A percentile compares a stretch with the other conserved stretches of the same genome.
Evolutionary conservation across 495 filamentous ascomycete genomes (phyloP).

Genomic region (Talaromyces trachyspermus): DNA sequence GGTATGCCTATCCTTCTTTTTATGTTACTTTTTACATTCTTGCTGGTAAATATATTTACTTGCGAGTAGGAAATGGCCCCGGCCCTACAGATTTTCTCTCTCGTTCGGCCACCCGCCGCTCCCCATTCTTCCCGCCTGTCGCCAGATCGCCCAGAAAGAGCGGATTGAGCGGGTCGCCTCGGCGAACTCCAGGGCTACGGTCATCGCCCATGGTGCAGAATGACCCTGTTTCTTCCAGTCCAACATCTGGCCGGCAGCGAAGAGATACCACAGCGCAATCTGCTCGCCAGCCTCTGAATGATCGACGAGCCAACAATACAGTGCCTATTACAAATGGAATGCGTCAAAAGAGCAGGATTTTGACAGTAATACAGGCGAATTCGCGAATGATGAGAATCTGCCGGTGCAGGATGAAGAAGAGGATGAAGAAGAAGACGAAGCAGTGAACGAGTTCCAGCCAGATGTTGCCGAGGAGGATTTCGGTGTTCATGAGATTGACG

Average conservation of each 20-base stretch:
- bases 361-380: constrained; percentile 16
- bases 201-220: constrained; percentile 33
- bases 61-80: constrained; percentile 29
- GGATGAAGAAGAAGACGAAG: constrained; percentile 26
- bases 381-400: constrained; percentile 31
- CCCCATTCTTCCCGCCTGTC: constrained; percentile 25
- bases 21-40: not conserved
- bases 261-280: not conserved
- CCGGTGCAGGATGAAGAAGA: constrained; percentile 19
- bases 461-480: constrained; percentile 23
- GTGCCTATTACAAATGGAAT: constrained; percentile 17
- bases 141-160: constrained; percentile 41
- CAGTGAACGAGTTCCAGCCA: constrained; percentile 18
- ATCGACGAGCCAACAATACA: constrained; percentile 2
- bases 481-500: constrained; percentile 15
- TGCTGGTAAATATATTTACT: not conserved
- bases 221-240: constrained; percentile 28
- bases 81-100: constrained; percentile 37
- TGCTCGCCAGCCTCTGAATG: constrained; percentile 4
- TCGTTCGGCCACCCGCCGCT: constrained; percentile 21
- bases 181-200: constrained; percentile 33
- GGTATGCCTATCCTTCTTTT: constrained; percentile 18
- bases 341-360: constrained; percentile 35
- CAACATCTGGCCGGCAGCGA: constrained; percentile 16
- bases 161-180: constrained; percentile 31